Conservation (phyloP, 129 eudicot genomes). For the Logfia minima region DNA sequence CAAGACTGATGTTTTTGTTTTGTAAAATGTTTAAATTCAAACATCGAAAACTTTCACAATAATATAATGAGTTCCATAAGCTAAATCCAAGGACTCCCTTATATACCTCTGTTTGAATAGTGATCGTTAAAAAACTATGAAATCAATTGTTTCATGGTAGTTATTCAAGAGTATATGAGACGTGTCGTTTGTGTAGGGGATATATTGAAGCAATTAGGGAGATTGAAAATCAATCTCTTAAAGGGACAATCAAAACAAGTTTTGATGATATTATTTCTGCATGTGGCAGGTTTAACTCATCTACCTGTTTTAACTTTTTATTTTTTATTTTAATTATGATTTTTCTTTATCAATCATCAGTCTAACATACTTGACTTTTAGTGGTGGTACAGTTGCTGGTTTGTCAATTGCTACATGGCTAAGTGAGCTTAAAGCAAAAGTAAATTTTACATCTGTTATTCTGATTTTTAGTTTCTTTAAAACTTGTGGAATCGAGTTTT, state of each 20-base stretch:
- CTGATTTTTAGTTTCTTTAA: background rate
- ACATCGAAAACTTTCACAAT: background rate
- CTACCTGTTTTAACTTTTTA: background rate
- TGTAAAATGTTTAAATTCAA: background rate
- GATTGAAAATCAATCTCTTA: constrained; percentile 65
- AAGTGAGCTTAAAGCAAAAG: constrained; percentile 78
- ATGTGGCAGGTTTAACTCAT: constrained; percentile 72
- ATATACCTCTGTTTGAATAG: background rate
- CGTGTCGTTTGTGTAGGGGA: constrained; percentile 57
- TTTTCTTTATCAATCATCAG: background rate
- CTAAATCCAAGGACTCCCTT: background rate
- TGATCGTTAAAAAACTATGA: background rate
- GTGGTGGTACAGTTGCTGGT: constrained; percentile 98
- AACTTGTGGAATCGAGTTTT: background rate
- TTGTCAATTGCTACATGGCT: constrained; percentile 79
- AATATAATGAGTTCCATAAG: background rate
- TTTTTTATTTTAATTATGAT: background rate
- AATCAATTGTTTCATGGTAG: constrained; percentile 16
- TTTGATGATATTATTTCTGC: constrained; percentile 93
- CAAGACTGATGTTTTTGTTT: background rate
- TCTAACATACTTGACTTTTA: constrained; percentile 27
- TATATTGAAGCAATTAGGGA: constrained; percentile 92
- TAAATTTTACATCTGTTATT: constrained; percentile 31
- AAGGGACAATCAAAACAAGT: constrained; percentile 27
- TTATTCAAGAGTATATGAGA: constrained; percentile 10